Evolutionary conservation across 768 basidiomycete genomes (phyloP).

Genomic region (Cyclocybe cylindracea): DNA sequence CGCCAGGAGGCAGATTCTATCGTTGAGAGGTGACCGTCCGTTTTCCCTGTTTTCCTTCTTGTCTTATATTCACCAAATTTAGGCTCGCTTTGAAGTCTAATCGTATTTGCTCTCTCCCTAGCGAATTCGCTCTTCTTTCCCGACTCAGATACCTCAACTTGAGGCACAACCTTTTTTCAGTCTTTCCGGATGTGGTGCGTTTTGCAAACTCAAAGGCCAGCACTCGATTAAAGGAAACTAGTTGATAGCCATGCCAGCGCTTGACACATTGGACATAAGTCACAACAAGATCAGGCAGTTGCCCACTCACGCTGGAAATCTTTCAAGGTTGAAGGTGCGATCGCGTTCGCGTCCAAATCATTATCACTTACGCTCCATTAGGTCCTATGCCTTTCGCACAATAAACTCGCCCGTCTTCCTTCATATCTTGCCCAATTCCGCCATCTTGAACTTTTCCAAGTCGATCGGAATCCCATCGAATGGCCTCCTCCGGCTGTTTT

Average conservation of each 20-base stretch:
- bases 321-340: slow-evolving; percentile 70
- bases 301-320: slow-evolving; percentile 77
- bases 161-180: slow-evolving; percentile 78
- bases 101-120: slow-evolving; percentile 74
- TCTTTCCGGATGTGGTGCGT: slow-evolving; percentile 86
- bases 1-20: slow-evolving; percentile 46
- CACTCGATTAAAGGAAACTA: slow-evolving; percentile 28
- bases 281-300: slow-evolving; percentile 86
- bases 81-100: slow-evolving; percentile 91
- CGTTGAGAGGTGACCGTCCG: slow-evolving; percentile 54
- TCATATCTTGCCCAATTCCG: slow-evolving; percentile 74
- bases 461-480: slow-evolving; percentile 90
- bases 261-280: slow-evolving; percentile 94
- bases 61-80: slow-evolving; percentile 1
- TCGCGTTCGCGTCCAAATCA: background rate
- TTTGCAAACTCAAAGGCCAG: slow-evolving; percentile 1
- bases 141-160: slow-evolving; percentile 85
- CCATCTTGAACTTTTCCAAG: slow-evolving; percentile 75
- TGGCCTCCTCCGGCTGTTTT: slow-evolving; percentile 79
- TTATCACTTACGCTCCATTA: slow-evolving; percentile 26
- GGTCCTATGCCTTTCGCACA: slow-evolving; percentile 87
- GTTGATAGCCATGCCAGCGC: slow-evolving; percentile 81
- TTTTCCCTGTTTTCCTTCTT: background rate
- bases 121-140: slow-evolving; percentile 70
- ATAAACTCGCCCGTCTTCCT: slow-evolving; percentile 81